phyloP scores from a whole-genome alignment of 163 green algal species.

The Trebouxia gelatinosa region DNA sequence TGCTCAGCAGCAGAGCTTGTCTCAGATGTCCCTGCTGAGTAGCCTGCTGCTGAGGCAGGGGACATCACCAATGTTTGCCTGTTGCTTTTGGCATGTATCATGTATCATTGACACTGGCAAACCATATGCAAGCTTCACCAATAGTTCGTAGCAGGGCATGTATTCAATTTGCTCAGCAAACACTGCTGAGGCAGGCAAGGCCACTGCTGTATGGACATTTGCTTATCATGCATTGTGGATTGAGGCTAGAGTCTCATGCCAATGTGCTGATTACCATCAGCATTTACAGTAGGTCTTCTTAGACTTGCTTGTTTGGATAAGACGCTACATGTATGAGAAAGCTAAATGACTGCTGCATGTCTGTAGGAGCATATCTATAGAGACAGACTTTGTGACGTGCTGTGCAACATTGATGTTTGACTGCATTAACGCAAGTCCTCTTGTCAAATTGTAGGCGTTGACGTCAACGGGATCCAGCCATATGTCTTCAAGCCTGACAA shows the following conservation, averaged over 20 bases:
- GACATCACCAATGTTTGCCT: neutral
- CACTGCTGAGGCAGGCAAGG: too few relatives aligned
- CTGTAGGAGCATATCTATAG: neutral
- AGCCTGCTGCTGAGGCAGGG: neutral
- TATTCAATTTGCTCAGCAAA: too few relatives aligned
- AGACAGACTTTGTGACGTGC: neutral
- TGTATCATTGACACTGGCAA: too few relatives aligned
- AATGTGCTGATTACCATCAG: neutral
- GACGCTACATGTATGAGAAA: too few relatives aligned
- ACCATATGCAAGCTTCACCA: too few relatives aligned
- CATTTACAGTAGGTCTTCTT: neutral
- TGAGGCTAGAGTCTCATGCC: too few relatives aligned
- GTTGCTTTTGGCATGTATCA: neutral
- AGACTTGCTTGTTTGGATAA: neutral
- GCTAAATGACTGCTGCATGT: too few relatives aligned
- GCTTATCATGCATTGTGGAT: too few relatives aligned
- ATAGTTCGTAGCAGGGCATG: too few relatives aligned
- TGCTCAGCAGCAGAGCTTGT: too few relatives aligned
- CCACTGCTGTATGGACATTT: too few relatives aligned
- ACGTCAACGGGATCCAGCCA: constrained; percentile 6
- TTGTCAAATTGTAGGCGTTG: neutral
- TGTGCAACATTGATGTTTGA: neutral
- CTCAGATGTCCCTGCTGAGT: neutral
- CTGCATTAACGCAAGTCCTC: too few relatives aligned
- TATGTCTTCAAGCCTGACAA: constrained; percentile 89